A percentile compares a stretch with the other conserved stretches of the same genome.
phyloP scores from a whole-genome alignment of 306 rosid species.

The Geum urbanum region DNA sequence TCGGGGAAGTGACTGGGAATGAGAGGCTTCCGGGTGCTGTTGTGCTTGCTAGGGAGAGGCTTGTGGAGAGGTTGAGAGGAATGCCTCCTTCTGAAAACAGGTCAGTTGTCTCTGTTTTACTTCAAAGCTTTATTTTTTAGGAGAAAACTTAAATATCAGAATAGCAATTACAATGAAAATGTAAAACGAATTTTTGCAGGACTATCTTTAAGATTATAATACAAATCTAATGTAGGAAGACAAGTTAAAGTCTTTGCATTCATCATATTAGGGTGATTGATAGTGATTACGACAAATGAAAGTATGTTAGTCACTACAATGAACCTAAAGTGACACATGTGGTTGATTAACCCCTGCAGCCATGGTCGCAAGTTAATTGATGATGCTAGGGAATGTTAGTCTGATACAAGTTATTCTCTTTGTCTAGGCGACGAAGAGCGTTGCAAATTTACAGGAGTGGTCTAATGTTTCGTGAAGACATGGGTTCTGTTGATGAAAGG shows the following conservation, averaged over 20 bases:
- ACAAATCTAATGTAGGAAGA: no score
- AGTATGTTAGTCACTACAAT: neutral
- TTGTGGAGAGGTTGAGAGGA: constrained; percentile 82
- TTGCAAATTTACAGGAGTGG: neutral
- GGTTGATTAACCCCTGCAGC: neutral
- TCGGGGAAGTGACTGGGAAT: constrained; percentile 28
- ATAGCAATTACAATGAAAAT: neutral
- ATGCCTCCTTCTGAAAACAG: constrained; percentile 48
- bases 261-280: neutral
- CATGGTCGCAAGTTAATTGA: neutral
- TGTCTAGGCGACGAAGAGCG: constrained; percentile 32
- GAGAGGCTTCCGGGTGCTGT: constrained; percentile 78
- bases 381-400: neutral
- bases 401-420: neutral
- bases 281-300: neutral
- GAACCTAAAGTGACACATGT: neutral
- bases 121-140: neutral
- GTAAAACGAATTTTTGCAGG: no score
- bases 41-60: constrained; percentile 76
- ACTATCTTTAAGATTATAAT: no score
- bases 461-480: constrained; percentile 11
- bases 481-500: constrained; percentile 18
- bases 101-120: constrained; percentile 31
- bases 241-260: neutral
- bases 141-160: no score